Evolutionary conservation across 148 eudicot genomes (phyloP).

Genomic region (Simmondsia chinensis): DNA sequence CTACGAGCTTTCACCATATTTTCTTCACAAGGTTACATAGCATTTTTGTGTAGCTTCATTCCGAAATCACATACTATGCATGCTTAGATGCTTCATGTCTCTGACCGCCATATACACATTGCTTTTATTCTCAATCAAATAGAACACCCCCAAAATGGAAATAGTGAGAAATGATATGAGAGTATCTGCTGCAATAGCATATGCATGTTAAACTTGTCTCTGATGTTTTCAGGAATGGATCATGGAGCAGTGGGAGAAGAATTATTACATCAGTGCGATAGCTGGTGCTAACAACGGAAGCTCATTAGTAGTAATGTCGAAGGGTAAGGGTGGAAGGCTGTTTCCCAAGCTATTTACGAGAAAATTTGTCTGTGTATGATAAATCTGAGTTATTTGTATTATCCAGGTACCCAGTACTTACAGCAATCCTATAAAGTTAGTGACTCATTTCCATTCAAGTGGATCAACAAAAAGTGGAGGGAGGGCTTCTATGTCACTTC

Average conservation of each 20-base stretch:
- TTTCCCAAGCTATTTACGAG: too few relatives aligned
- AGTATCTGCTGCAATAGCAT: too few relatives aligned
- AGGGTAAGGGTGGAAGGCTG: constrained; percentile 30
- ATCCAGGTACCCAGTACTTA: constrained; percentile 45
- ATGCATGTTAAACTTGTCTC: too few relatives aligned
- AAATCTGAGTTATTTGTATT: background rate
- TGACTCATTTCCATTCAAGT: constrained; percentile 70
- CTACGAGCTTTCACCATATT: constrained; percentile 74
- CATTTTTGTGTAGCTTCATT: too few relatives aligned
- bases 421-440: constrained; percentile 88
- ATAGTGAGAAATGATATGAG: too few relatives aligned
- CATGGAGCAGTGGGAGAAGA: constrained; percentile 80
- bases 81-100: too few relatives aligned
- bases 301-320: constrained; percentile 75
- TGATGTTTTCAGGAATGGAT: constrained; percentile 57
- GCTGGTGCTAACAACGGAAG: constrained; percentile 60
- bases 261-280: constrained; percentile 57
- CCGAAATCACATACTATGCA: too few relatives aligned
- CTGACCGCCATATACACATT: too few relatives aligned
- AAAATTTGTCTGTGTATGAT: too few relatives aligned
- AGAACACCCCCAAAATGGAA: too few relatives aligned
- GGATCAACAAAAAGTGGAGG: constrained; percentile 82
- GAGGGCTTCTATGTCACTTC: constrained; percentile 72
- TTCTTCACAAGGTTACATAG: constrained; percentile 91
- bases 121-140: too few relatives aligned